These are phyloP conservation scores for Kodamaea leandrae DNA, from an alignment of 805 yeast genomes.

Conservation along the genomic window DNA sequence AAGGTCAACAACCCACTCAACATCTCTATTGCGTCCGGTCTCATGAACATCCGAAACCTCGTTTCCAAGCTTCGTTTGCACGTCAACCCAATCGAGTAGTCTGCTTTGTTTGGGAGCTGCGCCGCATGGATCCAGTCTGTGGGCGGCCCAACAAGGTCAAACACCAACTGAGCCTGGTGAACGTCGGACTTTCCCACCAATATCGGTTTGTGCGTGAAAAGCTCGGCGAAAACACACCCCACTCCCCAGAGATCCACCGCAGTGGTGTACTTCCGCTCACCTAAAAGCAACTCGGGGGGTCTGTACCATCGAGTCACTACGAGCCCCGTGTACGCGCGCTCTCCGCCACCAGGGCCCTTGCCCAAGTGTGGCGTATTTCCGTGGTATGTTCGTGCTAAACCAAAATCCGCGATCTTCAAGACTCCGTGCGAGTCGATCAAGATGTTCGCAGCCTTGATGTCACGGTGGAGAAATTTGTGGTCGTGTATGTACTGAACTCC, in stretches of 20 bases:
- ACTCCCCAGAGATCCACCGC: conserved; percentile 98
- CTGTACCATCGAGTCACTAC: conserved; percentile 98
- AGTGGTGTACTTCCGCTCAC: conserved; percentile 83
- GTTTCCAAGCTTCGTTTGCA: conserved; percentile 47
- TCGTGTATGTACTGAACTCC: conserved; percentile 83
- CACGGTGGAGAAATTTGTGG: conserved; percentile 68
- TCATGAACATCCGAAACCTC: conserved; percentile 44
- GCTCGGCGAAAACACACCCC: conserved; percentile 93
- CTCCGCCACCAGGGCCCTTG: conserved; percentile 58
- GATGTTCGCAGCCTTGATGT: conserved; percentile 94
- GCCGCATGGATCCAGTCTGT: conserved; percentile 61
- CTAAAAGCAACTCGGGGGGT: conserved; percentile 89
- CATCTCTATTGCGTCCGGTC: conserved; percentile 51
- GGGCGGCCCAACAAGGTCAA: conserved; percentile 82
- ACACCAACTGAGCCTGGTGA: conserved; percentile 83
- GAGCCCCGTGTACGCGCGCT: conserved; percentile 50
- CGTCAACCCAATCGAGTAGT: conserved; percentile 44
- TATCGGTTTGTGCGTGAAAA: conserved; percentile 78
- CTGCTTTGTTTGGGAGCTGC: conserved; percentile 54
- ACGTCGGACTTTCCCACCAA: conserved; percentile 81
- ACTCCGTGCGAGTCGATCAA: conserved; percentile 73
- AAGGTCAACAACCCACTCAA: conserved; percentile 60
- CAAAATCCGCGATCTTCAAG: conserved; percentile 92
- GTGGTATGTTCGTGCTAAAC: conserved; percentile 75
- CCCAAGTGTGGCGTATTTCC: conserved; percentile 57